These are phyloP conservation scores for Euryodendron excelsum DNA, from an alignment of 148 eudicot species.

Conservation along the genomic window DNA sequence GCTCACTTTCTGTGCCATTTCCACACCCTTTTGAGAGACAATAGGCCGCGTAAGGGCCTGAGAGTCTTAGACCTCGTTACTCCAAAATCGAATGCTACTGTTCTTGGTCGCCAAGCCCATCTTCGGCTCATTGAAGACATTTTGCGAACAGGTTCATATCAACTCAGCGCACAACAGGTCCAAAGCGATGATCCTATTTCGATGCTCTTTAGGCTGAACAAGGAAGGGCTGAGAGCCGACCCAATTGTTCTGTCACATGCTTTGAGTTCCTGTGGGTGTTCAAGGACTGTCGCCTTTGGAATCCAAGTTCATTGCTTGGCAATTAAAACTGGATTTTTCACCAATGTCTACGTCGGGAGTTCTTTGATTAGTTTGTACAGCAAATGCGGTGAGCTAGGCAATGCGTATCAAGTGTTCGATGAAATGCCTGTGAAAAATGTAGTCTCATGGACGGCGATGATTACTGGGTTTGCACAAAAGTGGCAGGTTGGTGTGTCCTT, in stretches of 20 bases:
- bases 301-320: conserved; percentile 42
- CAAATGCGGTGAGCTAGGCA: conserved; percentile 28
- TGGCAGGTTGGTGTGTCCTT: conserved; percentile 33
- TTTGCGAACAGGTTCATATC: no score
- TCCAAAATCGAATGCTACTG: no score
- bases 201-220: no score
- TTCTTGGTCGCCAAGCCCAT: no score
- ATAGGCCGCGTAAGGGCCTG: no score
- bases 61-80: no score
- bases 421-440: conserved; percentile 47
- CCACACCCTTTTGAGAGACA: no score
- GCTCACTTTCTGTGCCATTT: no score
- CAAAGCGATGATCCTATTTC: no score
- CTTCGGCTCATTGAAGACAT: no score
- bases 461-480: conserved; percentile 35
- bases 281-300: conserved; percentile 22
- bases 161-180: no score
- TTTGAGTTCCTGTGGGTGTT: conserved; percentile 29
- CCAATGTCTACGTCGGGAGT: conserved; percentile 39
- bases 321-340: conserved; percentile 25
- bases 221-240: background rate
- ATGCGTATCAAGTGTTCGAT: conserved; percentile 33
- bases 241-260: conserved; percentile 30
- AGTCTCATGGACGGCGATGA: conserved; percentile 50
- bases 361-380: conserved; percentile 36